Conservation (phyloP, 768 basidiomycete species). For the Sporobolomyces roseus region DNA sequence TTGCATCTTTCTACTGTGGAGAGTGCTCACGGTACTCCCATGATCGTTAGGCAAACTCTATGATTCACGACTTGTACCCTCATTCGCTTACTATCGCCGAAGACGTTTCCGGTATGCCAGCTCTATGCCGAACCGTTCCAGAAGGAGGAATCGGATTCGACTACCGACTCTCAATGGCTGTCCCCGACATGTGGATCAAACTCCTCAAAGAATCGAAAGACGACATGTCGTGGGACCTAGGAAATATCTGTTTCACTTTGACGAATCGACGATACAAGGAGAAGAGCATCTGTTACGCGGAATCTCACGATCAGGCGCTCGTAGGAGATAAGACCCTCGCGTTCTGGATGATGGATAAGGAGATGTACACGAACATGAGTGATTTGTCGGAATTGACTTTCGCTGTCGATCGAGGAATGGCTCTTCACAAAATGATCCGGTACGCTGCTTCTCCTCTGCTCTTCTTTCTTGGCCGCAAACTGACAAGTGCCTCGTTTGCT, state of each 20-base stretch:
- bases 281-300: conserved; percentile 86
- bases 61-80: conserved; percentile 77
- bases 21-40: not conserved
- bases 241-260: conserved; percentile 78
- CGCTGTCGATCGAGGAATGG: conserved; percentile 77
- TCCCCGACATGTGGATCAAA: conserved; percentile 99
- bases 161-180: conserved; percentile 95
- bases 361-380: conserved; percentile 97
- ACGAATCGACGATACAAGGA: conserved; percentile 84
- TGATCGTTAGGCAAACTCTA: conserved; percentile 87
- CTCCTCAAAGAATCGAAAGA: conserved; percentile 76
- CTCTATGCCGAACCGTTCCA: conserved; percentile 71
- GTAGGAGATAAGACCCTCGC: conserved; percentile 98
- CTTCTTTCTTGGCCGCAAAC: not conserved
- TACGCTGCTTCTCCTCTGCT: conserved; percentile 48
- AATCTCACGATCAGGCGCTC: conserved; percentile 95
- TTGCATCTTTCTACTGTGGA: not conserved
- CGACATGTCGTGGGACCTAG: conserved; percentile 85
- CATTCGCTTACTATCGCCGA: conserved; percentile 78
- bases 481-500: not conserved
- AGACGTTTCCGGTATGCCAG: conserved; percentile 98
- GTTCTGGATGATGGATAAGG: conserved; percentile 99
- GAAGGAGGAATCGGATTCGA: conserved; percentile 94
- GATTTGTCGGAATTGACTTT: conserved; percentile 76
- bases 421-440: conserved; percentile 98